Evolutionary conservation across 257 asterid genomes (phyloP).

Genomic region (Plectranthus barbatus): DNA sequence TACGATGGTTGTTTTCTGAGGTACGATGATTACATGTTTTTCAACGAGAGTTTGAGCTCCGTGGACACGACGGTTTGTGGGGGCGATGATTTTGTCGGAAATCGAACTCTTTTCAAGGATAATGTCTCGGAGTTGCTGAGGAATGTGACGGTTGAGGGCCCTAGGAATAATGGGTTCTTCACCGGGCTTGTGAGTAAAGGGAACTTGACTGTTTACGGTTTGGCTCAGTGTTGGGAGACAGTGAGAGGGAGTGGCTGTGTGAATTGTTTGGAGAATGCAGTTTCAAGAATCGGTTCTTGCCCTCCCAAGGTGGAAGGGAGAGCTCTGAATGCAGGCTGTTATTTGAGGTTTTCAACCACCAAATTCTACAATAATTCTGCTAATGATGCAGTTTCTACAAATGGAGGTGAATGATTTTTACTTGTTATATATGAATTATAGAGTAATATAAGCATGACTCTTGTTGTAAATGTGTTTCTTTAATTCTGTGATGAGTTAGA

Average conservation of each 20-base stretch:
- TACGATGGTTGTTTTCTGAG: slow-evolving; percentile 60
- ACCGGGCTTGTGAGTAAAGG: slow-evolving; percentile 31
- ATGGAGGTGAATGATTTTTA: slow-evolving; percentile 31
- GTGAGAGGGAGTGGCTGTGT: slow-evolving; percentile 42
- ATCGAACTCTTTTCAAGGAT: slow-evolving; percentile 30
- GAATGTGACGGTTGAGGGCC: slow-evolving; percentile 33
- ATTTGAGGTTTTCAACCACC: slow-evolving; percentile 49
- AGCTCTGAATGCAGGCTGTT: slow-evolving; percentile 64
- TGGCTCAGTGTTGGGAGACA: slow-evolving; percentile 76
- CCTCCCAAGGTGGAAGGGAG: slow-evolving; percentile 54
- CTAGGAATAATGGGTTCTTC: slow-evolving; percentile 47
- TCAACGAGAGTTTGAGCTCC: slow-evolving; percentile 43
- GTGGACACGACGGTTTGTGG: slow-evolving; percentile 46
- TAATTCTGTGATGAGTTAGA: slow-evolving; percentile 21
- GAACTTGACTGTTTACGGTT: slow-evolving; percentile 53
- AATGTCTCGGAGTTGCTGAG: slow-evolving; percentile 36
- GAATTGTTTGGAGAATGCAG: slow-evolving; percentile 42
- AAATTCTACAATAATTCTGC: slow-evolving; percentile 50
- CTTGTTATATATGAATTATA: background rate
- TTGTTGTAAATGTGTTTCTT: background rate
- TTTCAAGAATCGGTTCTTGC: slow-evolving; percentile 31
- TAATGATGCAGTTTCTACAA: slow-evolving; percentile 15
- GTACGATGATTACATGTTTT: slow-evolving; percentile 52
- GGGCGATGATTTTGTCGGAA: slow-evolving; percentile 35
- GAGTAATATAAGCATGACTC: background rate